Evolutionary conservation across 371 early-diverging fungal genomes (phyloP), one percentile per base, ranked within the genome.

Genomic region (Lichtheimia hyalospora): DNA sequence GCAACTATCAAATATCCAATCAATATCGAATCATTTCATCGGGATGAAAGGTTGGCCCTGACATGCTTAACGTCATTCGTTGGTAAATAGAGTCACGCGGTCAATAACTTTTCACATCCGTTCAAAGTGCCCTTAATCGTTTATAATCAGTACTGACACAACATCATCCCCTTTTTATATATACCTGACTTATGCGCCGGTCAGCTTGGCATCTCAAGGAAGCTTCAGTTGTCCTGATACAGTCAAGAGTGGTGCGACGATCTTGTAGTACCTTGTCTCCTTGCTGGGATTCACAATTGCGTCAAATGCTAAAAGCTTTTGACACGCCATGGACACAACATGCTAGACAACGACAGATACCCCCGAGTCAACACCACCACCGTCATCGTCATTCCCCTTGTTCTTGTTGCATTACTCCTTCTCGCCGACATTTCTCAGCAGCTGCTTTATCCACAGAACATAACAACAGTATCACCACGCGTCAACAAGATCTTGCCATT

Each of bases 181-280:
- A 34, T 34, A 46, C 46, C n/a, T 46, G 21, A 46, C 18, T 27
- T 41, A 70, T 77, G 77, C 77, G 74, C 62, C 74, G 69, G 72
- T 70, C 74, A 60, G 64, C 66, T 66, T 58, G 69, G 61, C 77
- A 74, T 69, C 64, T 77, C 27, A 71, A 63, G 62, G 70, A 70
- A 64, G 77, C 70, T 54, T 74, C 77, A 46, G 67, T 66, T 49
- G 59, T 64, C 44, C 42, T 74, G 49, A 64, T 65, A 62, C 61
- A 53, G 48, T 51, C 58, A 50, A 67, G 54, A 64, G 55, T 64
- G 46, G 57, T 58, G 27, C 54, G 46, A 21, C 40, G 48, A 50
- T 39, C 59, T 16, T 61, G 56, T 2, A 34, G 34, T 27, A 51
- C 57, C 52, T 60, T 65, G 49, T 59, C 66, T 28, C 66, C 62